Base-by-base conservation (phyloP, 345 rosid species). In the Acer saccharum region DNA sequence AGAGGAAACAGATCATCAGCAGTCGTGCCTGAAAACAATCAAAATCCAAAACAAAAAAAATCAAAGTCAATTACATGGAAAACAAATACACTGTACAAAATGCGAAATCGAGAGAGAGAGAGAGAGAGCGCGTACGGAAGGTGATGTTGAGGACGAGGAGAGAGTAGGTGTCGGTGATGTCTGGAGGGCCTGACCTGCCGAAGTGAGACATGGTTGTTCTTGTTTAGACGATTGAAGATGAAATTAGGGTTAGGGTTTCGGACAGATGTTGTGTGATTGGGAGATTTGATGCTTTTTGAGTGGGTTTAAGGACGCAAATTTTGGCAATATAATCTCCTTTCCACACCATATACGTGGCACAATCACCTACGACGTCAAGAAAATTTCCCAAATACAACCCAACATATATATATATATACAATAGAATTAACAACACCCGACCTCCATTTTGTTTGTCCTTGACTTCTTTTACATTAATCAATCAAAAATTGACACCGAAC, bases 1-100 rank as follows among this genome's bases (percentile, higher is more conserved):
- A 93, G 93, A 70, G 98, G 96, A 75, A 88, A 93, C 14, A 93
- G 87, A 83, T 91, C 98, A 83, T 93, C 98, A 6, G 98, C 94
- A 18, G 92, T 90, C 1, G 98, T 91, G 67, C 98, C 98, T 93
- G 70, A 57, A 41, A 75, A 63, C 62, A 12, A 29, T 17, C 43
- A 13, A 65, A 74, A 7, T 27, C 32, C 27, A 76, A 62, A 73
- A 72, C 27, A 71, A 77, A 67, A 64, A 71, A 18, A 18, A 57
- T 54, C 41, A 43, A 6, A 35, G 68, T 29, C 57, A 60, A 46
- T 50, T 21, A 48, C 41, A 20, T 5, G 5, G 48, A 14, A 77
- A 17, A 50, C 65, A 54, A 41, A 68, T 10, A 29, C 21, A 74
- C 29, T 0, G 65, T 7, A 60, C 12, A 23, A n/a, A 62, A 10